A percentile compares a stretch with the other conserved stretches of the same genome.
phyloP scores from a whole-genome alignment of 768 basidiomycete genomes.

The Chalciporus piperatus region DNA sequence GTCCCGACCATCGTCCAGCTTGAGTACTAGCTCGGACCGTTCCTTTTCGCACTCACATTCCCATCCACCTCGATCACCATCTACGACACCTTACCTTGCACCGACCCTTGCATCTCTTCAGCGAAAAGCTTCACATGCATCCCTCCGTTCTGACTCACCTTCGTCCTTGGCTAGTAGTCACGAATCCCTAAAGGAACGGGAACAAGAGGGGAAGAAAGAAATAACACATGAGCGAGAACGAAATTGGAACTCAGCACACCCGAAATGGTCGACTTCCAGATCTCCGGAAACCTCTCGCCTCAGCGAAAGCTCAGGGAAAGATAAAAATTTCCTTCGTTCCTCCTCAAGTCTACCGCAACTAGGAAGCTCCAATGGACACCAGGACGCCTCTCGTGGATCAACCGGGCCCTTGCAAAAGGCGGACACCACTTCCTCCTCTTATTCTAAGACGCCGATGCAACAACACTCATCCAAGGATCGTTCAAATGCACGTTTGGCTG shows the following conservation, averaged over 20 bases:
- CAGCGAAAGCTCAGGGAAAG: slow-evolving; percentile 4
- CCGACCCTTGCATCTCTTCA: slow-evolving; percentile 31
- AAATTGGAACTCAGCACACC: slow-evolving; percentile 70
- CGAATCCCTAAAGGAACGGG: slow-evolving; percentile 32
- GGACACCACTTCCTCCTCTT: not conserved
- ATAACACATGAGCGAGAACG: slow-evolving; percentile 54
- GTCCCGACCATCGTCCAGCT: slow-evolving; percentile 44
- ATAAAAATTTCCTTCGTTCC: slow-evolving; percentile 12
- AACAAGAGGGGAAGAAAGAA: slow-evolving; percentile 33
- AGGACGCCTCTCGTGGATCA: slow-evolving; percentile 1
- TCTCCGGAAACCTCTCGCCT: slow-evolving; percentile 15
- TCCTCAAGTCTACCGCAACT: slow-evolving; percentile 18
- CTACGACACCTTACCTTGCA: slow-evolving; percentile 35
- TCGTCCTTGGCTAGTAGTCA: slow-evolving; percentile 36
- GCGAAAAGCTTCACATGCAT: slow-evolving; percentile 33
- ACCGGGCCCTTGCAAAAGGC: slow-evolving; percentile 2
- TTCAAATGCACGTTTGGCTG: not conserved
- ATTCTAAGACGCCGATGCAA: not conserved
- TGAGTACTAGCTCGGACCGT: slow-evolving; percentile 35
- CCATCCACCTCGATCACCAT: slow-evolving; percentile 40
- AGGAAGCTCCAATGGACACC: slow-evolving; percentile 7
- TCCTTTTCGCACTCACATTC: slow-evolving; percentile 34
- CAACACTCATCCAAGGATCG: slow-evolving; percentile 5
- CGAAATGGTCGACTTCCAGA: slow-evolving; percentile 44
- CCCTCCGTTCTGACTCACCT: slow-evolving; percentile 43